Conservation (phyloP, 1,139 yeast species). For the Petasospora rhodanensis region DNA sequence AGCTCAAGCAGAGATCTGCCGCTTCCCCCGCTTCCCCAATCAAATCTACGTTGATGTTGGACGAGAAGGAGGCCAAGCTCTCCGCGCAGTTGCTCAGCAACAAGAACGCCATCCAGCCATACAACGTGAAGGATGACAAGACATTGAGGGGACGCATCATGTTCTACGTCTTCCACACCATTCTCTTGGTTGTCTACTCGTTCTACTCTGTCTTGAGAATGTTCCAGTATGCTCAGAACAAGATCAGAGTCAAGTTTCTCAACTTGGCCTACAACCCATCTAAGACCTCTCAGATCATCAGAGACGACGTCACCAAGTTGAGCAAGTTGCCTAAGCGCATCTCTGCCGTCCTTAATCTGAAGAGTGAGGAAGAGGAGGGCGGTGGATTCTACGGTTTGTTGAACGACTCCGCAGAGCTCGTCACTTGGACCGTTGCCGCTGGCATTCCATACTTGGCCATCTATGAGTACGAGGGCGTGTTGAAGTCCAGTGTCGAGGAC, state of each 20-base stretch:
- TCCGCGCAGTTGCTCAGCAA: no score
- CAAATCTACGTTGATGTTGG: no score
- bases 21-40: no score
- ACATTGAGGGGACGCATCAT: no score
- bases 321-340: constrained; percentile 73
- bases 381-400: constrained; percentile 85
- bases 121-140: no score
- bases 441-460: constrained; percentile 71
- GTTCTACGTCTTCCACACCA: constrained; percentile 18
- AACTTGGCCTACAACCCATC: constrained; percentile 74
- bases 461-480: constrained; percentile 75
- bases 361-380: constrained; percentile 74
- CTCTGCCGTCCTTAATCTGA: constrained; percentile 67
- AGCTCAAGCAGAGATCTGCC: no score
- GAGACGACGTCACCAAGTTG: constrained; percentile 73
- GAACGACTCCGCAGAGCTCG: constrained; percentile 69
- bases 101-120: no score
- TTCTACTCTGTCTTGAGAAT: constrained; percentile 53
- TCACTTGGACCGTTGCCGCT: constrained; percentile 85
- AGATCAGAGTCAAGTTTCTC: constrained; percentile 50
- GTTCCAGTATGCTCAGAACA: constrained; percentile 49
- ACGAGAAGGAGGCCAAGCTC: no score
- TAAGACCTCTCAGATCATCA: constrained; percentile 79
- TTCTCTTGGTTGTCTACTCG: constrained; percentile 47
- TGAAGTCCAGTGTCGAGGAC: constrained; percentile 51